Evolutionary conservation across 495 filamentous ascomycete genomes (phyloP).

Genomic region (Penicillium soppii): DNA sequence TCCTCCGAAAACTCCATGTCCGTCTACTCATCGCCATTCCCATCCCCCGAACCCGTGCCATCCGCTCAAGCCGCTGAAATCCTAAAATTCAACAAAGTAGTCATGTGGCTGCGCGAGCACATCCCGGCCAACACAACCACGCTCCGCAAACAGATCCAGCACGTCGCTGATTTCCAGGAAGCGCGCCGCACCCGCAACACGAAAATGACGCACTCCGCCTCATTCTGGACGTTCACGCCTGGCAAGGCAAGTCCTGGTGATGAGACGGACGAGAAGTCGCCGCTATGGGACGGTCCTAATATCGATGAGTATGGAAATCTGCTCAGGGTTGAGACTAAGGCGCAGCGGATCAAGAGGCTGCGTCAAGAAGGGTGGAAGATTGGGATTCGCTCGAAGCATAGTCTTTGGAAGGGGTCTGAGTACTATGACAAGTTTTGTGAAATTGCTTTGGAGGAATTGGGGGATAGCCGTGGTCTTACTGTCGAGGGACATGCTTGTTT

Average conservation of each 20-base stretch:
- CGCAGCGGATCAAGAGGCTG: constrained; percentile 35
- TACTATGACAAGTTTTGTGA: constrained; percentile 38
- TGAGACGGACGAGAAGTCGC: neutral
- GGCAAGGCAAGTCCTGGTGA: constrained; percentile 11
- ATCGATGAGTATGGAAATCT: constrained; percentile 22
- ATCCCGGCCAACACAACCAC: constrained; percentile 22
- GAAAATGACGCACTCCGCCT: constrained; percentile 24
- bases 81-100: constrained; percentile 20
- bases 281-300: neutral
- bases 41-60: neutral
- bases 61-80: constrained; percentile 10
- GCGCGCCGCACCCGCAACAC: constrained; percentile 18
- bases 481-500: neutral
- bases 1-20: neutral
- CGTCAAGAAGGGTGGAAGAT: constrained; percentile 35
- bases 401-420: constrained; percentile 37
- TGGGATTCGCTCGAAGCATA: constrained; percentile 27
- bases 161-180: constrained; percentile 26
- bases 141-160: constrained; percentile 22
- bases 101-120: constrained; percentile 27
- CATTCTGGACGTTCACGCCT: constrained; percentile 43
- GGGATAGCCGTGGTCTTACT: constrained; percentile 7
- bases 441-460: constrained; percentile 33
- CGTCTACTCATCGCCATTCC: neutral
- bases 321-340: constrained; percentile 28